Conservation (phyloP, 202 grass and related monocot species). For the Tripidium arundinaceum region DNA sequence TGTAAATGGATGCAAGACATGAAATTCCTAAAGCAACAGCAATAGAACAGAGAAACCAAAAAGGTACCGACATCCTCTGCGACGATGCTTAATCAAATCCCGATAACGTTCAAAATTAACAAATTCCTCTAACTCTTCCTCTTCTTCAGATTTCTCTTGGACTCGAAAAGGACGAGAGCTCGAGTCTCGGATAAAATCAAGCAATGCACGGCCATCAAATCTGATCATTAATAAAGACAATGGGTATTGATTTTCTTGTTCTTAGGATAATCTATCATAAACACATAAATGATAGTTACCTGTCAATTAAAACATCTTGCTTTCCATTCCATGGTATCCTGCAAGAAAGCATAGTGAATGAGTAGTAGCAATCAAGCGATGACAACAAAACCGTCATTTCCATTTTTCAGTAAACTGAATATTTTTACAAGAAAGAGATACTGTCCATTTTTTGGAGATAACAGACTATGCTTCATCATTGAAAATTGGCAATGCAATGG, state of each 20-base stretch:
- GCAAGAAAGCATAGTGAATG: conserved; percentile 15
- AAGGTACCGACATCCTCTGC: conserved; percentile 99
- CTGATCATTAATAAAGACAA: conserved; percentile 38
- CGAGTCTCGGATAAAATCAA: conserved; percentile 88
- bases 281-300: conserved; percentile 36
- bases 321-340: conserved; percentile 99
- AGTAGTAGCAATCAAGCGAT: conserved; percentile 15
- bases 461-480: neutral
- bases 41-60: conserved; percentile 61
- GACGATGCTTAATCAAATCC: conserved; percentile 99
- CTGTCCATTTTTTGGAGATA: neutral
- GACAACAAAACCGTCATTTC: neutral
- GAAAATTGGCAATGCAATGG: neutral
- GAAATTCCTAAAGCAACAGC: conserved; percentile 31
- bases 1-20: conserved; percentile 20
- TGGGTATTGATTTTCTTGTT: conserved; percentile 24
- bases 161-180: conserved; percentile 54
- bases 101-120: conserved; percentile 99
- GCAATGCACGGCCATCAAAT: conserved; percentile 96
- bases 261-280: conserved; percentile 8
- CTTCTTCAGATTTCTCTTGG: conserved; percentile 85
- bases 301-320: conserved; percentile 95
- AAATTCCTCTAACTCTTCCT: conserved; percentile 97
- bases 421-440: neutral
- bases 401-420: neutral